Base-by-base conservation (phyloP, 106 monocot species). In the Agapanthus africanus region DNA sequence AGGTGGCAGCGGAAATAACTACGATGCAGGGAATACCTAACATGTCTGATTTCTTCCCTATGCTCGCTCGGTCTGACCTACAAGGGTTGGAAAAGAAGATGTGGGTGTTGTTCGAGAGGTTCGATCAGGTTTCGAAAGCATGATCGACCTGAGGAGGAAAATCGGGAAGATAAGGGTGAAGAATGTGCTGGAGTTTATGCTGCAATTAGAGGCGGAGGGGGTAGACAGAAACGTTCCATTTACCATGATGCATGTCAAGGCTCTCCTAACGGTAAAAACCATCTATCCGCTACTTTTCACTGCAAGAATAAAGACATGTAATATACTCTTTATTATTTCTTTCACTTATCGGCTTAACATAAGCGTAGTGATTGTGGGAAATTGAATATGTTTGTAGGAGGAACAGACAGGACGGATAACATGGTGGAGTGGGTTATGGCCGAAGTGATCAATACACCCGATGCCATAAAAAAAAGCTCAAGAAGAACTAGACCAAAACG, bases 101-200 rank as follows among this genome's bases (percentile, higher is more conserved):
- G 77, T 14, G 35, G 49, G 30, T 59, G 36, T 7, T 68, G 34
- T 7, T 19, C 68, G 68, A 33, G 5, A 9, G 71, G 38, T 66
- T 92, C 22, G 78, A 80, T 21, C 14, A 18, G 27, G 74, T 92
- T 87, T 82, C 39, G 75, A 66, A 2, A 26, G 8, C 11, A 77
- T 87, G 22, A 80, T 91, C 1, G 79, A 79, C 47, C 8, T 70
- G 60, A 76, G 71, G 69, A 71, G 10, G 68, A 68, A 7, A 23
- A 6, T 25, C 18, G 59, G 9, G 16, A 28, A 37, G n/a, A 15
- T 33, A n/a, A n/a, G 37, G 19, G 67, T 16, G 28, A 31, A 66
- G 21, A 79, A 93, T 67, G 81, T 93, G 54, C 27, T 93, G 37
- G 83, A 72, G 25, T n/a, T 75, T 16, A 74, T 93, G 88, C 21